Base-by-base conservation (phyloP, 352 stramenopile genomes). In the Phytophthora foliorum region DNA sequence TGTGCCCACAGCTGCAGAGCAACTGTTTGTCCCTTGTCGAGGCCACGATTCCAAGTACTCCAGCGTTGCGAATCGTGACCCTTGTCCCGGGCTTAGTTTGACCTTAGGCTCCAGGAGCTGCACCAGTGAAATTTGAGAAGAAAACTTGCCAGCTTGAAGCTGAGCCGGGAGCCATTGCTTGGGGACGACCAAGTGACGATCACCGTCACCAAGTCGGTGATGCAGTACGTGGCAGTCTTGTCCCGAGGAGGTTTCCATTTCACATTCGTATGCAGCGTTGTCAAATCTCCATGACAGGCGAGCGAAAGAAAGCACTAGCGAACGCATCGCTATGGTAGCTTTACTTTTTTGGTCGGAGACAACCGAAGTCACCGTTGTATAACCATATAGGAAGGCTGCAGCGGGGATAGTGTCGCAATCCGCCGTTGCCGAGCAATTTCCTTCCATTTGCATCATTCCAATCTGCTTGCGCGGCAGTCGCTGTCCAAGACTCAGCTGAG, bases 271-370 rank as follows among this genome's bases (percentile, higher is more conserved):
- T 10, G 53, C 48, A 42, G 74, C 46, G 22, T 60, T 34, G 19
- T 76, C 62, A 39, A 75, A 81, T 25, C 32, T 67, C 81, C 81
- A 89, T 11, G 69, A 77, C 14, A 89, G 49, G 21, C 73, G 80
- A 4, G 65, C 74, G 21, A 85, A 75, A 22, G 76, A 79, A 21
- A 86, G 36, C n/a, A 54, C 17, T 5, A 85, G 55, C 14, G 55
- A 70, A 10, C 71, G 63, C 11, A 36, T 62, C 21, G 25, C 16
- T 27, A 14, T 22, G 10, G 39, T 21, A 34, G 13, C 10, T 2
- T 65, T 59, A 19, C 25, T 42, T 14, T 60, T 19, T 24, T 38
- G 39, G n/a, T 22, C 17, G 39, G 39, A 22, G 3, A 24, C 46
- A 51, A 49, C 24, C 16, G 19, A 57, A 64, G 61, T 72, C 34